Evolutionary conservation across 495 filamentous ascomycete species (phyloP), one percentile per base, ranked within the genome.

Genomic region (Xylaria longipes): DNA sequence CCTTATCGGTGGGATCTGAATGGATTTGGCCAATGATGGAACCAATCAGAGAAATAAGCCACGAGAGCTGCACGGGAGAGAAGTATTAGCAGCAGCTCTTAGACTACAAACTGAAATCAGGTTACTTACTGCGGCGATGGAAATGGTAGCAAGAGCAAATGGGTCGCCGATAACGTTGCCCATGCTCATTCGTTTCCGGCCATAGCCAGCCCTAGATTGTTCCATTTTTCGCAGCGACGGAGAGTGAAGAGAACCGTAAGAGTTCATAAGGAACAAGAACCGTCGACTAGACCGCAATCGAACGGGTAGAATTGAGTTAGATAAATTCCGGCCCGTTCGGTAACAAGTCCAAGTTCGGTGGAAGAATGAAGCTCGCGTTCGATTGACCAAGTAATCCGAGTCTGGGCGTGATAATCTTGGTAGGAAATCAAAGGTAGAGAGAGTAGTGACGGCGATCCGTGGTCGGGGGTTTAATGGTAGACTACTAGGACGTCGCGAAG

Each of bases 101-200:
- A 20, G 2, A 33, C 3, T 33, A 27, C 9, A 1, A 20, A 31
- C 25, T 14, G 48, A 25, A 17, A n/a, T 22, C 5, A 22, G 2
- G 22, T 11, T 45, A 88, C 94, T 80, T 89, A 97, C 95, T 72
- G 92, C 86, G 69, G 94, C 90, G 81, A 99, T 97, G 35, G 94
- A 97, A 50, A 96, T 88, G 20, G 96, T 99, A 52, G 94, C 94
- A 50, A 98, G 88, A 63, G 96, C 95, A 83, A 99, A 98, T 3
- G 97, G 97, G 83, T 98, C 95, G 75, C 96, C 96, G 61, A 98
- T 84, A 66, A 98, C 93, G 81, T 97, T 94, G 76, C 93, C 94
- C 79, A 94, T 82, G 73, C 88, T 91, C 75, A 97, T 90, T 76
- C 88, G 80, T 75, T 82, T 86, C 67, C 85, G 84, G 70, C 85